Conservation (phyloP, 169 alveolate genomes). For the Ichthyophthirius multifiliis region DNA sequence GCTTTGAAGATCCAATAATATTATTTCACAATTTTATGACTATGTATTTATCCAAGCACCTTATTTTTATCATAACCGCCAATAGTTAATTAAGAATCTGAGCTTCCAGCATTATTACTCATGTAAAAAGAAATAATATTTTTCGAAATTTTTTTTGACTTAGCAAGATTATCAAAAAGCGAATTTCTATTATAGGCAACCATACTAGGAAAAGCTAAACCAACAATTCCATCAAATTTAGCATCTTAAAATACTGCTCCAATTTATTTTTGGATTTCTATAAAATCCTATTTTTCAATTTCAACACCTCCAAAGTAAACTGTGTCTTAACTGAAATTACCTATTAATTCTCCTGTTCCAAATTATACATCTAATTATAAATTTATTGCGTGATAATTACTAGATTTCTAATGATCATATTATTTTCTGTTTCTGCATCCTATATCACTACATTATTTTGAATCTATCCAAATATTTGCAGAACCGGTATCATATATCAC, state of each 20-base stretch:
- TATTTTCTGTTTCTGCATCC: slow-evolving; percentile 33
- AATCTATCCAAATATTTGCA: slow-evolving; percentile 45
- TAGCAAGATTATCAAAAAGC: slow-evolving; percentile 29
- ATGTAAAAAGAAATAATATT: slow-evolving; percentile 43
- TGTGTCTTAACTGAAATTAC: slow-evolving; percentile 34
- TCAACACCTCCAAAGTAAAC: slow-evolving; percentile 43
- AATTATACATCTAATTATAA: slow-evolving; percentile 35
- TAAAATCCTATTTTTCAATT: slow-evolving; percentile 31
- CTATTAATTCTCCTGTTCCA: slow-evolving; percentile 46
- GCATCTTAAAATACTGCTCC: slow-evolving; percentile 38
- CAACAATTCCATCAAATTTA: slow-evolving; percentile 44
- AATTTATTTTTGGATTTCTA: slow-evolving; percentile 37
- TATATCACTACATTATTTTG: slow-evolving; percentile 27
- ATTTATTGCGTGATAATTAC: background rate
- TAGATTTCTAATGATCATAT: slow-evolving; percentile 18
- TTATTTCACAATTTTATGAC: slow-evolving; percentile 33
- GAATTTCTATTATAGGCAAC: slow-evolving; percentile 40
- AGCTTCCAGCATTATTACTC: slow-evolving; percentile 20
- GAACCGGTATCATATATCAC: slow-evolving; percentile 45
- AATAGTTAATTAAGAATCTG: slow-evolving; percentile 30
- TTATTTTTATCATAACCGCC: slow-evolving; percentile 31
- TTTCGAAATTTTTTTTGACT: slow-evolving; percentile 19
- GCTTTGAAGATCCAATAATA: slow-evolving; percentile 46
- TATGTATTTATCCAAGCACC: slow-evolving; percentile 21
- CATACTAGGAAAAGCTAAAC: slow-evolving; percentile 44